Evolutionary conservation across 371 early-diverging fungal genomes (phyloP).

Genomic region (Apophysomyces ossiformis): DNA sequence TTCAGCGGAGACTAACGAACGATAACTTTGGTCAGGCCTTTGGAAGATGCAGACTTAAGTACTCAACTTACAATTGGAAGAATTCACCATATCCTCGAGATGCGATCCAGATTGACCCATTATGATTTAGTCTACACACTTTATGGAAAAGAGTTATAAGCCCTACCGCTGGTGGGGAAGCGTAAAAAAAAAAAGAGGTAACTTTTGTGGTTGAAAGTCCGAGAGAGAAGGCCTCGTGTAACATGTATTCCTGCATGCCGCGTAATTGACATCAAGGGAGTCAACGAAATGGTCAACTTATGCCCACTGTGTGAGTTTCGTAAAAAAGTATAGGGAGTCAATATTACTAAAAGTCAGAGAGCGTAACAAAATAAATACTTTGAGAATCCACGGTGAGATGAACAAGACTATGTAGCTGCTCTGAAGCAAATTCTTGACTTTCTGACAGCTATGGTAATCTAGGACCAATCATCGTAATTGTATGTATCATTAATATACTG

Average conservation of each 20-base stretch:
- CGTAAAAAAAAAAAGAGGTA: conserved; percentile 6
- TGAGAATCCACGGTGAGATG: no score
- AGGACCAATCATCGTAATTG: no score
- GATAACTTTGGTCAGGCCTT: not conserved
- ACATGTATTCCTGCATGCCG: conserved; percentile 1
- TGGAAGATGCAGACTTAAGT: not conserved
- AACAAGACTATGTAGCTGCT: no score
- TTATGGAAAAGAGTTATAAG: not conserved
- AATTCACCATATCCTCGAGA: conserved; percentile 58
- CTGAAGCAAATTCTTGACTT: no score
- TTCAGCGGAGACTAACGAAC: conserved; percentile 77
- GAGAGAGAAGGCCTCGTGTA: not conserved
- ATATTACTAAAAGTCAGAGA: no score
- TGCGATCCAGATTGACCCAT: conserved; percentile 58
- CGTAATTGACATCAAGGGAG: no score
- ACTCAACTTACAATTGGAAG: conserved; percentile 48
- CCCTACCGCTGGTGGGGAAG: not conserved
- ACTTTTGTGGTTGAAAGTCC: conserved; percentile 11
- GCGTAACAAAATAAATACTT: no score
- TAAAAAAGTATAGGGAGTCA: no score
- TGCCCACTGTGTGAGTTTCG: no score
- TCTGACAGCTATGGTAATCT: no score
- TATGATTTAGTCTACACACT: conserved; percentile 11
- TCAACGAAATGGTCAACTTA: no score
- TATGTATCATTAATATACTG: no score